Percentiles rank a stretch among this genome's conserved stretches.
Conservation (phyloP, 1,139 yeast species). For the Starmera stellimalicola region DNA sequence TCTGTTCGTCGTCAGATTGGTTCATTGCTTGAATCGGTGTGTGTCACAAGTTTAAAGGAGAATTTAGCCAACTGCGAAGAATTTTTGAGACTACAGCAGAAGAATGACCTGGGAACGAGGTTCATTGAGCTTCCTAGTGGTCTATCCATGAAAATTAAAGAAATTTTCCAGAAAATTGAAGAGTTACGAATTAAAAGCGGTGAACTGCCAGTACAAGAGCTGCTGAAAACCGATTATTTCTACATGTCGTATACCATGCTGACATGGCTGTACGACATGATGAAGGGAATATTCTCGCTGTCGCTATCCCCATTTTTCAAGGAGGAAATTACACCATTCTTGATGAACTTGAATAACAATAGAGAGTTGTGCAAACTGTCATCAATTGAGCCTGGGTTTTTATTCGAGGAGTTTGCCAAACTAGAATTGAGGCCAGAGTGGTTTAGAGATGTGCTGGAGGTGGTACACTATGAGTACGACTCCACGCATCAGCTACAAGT, state of each 20-base stretch:
- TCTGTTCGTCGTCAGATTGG: constrained; percentile 71
- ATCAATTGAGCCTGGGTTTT: constrained; percentile 44
- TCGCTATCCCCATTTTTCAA: constrained; percentile 31
- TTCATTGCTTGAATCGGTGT: constrained; percentile 46
- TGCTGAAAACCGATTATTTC: constrained; percentile 27
- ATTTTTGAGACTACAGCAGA: constrained; percentile 32
- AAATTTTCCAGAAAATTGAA: constrained; percentile 36
- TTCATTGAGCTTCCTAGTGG: constrained; percentile 20
- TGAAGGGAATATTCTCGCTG: constrained; percentile 19
- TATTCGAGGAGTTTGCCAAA: constrained; percentile 50
- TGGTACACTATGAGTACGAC: constrained; percentile 39
- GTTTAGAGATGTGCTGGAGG: constrained; percentile 36
- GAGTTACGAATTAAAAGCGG: constrained; percentile 30
- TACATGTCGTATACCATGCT: constrained; percentile 25
- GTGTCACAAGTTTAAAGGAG: constrained; percentile 44
- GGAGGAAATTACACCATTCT: constrained; percentile 56
- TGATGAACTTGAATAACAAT: constrained; percentile 55
- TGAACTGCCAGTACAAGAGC: constrained; percentile 23
- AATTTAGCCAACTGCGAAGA: constrained; percentile 34
- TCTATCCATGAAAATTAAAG: constrained; percentile 22
- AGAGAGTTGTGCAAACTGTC: constrained; percentile 81
- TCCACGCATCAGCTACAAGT: constrained; percentile 64
- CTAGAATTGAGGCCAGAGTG: constrained; percentile 40
- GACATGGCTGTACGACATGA: constrained; percentile 17
- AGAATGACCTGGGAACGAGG: constrained; percentile 26